Percentiles rank a stretch among this genome's conserved stretches.
These are phyloP conservation scores for Zoysia pacifica DNA, from an alignment of 176 grass and related monocot species.

Conservation along the genomic window DNA sequence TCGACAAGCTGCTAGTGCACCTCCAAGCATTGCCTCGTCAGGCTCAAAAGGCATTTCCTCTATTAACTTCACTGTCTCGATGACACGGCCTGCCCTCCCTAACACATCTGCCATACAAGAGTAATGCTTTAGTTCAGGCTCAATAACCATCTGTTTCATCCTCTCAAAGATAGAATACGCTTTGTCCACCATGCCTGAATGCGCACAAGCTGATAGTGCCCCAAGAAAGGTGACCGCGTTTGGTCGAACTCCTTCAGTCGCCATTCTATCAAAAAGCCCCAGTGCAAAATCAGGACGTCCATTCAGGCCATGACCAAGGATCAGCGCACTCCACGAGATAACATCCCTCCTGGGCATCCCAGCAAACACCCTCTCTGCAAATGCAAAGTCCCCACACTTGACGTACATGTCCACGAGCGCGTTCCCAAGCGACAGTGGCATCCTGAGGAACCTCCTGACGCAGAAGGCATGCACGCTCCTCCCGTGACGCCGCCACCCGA, in stretches of 20 bases:
- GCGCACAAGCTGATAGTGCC: slow-evolving; percentile 65
- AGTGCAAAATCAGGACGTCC: slow-evolving; percentile 51
- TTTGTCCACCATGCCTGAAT: slow-evolving; percentile 71
- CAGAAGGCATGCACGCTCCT: slow-evolving; percentile 54
- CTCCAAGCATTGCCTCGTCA: slow-evolving; percentile 61
- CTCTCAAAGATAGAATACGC: slow-evolving; percentile 48
- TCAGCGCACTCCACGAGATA: slow-evolving; percentile 80
- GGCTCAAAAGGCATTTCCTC: slow-evolving; percentile 79
- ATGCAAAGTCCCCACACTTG: slow-evolving; percentile 67
- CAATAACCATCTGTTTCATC: slow-evolving; percentile 49
- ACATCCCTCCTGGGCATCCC: slow-evolving; percentile 58
- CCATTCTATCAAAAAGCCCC: slow-evolving; percentile 65
- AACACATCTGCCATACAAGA: slow-evolving; percentile 67
- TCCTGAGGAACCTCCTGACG: slow-evolving; percentile 39
- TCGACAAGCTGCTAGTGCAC: slow-evolving; percentile 59
- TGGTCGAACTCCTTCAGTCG: slow-evolving; percentile 30
- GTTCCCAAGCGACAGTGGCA: slow-evolving; percentile 54
- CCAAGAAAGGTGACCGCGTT: slow-evolving; percentile 73
- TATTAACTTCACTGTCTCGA: slow-evolving; percentile 57
- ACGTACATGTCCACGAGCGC: slow-evolving; percentile 74
- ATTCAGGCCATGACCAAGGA: slow-evolving; percentile 74
- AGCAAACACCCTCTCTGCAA: slow-evolving; percentile 51
- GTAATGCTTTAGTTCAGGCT: slow-evolving; percentile 72
- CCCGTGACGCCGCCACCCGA: slow-evolving; percentile 49
- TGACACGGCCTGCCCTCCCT: slow-evolving; percentile 56